Base-by-base conservation (phyloP, 495 filamentous ascomycete genomes). In the Lepraria neglecta region DNA sequence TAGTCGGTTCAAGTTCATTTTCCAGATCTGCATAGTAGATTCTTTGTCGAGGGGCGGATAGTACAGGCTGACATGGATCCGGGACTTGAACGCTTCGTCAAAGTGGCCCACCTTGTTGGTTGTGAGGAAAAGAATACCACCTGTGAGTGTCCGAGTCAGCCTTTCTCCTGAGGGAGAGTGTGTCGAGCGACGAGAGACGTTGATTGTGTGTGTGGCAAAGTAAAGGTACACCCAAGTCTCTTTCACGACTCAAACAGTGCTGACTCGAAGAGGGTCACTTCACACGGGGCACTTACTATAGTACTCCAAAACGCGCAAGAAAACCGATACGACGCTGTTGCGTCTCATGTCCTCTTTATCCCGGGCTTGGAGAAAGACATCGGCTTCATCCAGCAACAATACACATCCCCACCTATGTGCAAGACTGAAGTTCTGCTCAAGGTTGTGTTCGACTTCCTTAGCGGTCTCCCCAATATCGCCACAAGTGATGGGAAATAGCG, bases 251-350 rank as follows among this genome's bases (percentile, higher is more conserved):
- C 7, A 7, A 12, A 38, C 35, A 38, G 3, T 38, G 9, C 35
- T 12, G 35, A 38, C 7, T 38, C 7, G 35, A 38, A 1, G 74
- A 24, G 19, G 0, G n/a, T 28, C 33, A 55, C 24, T 24, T 24
- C 24, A 24, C 24, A 24, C 24, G 1, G 24, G 24, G 24, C 24
- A 24, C 52, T n/a, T 33, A 38, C 35, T 60, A 60, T 85, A 87
- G 65, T 82, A 85, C 56, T 85, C 84, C 0, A 86, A 71, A 0
- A 74, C 71, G 3, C 84, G 73, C 0, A 86, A 70, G 62, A 86
- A 85, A 5, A 83, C 74, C 54, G 57, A 56, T 27, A 58, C 59
- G 9, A 59, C 42, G n/a, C 46, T 51, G 43, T 62, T 67, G 21
- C 61, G 61, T 48, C 52, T 51, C 58, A 67, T 64, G 45, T 67